Evolutionary conservation across 2,329 filamentous ascomycete species (phyloP).

Genomic region (Tolypocladium amazonense): DNA sequence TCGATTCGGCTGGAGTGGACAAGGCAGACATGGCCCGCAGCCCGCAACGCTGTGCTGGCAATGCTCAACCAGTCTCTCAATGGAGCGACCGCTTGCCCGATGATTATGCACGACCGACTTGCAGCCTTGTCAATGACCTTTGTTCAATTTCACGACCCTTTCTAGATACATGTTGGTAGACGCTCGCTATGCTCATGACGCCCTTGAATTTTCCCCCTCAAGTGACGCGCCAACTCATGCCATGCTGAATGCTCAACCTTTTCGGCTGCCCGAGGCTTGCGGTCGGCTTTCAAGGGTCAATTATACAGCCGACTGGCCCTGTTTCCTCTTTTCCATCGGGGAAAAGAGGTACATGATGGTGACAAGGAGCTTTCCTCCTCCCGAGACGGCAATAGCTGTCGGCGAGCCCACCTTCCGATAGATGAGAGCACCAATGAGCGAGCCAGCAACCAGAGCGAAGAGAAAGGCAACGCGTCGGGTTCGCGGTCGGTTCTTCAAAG

Average conservation of each 20-base stretch:
- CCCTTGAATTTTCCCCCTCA: not conserved
- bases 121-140: not conserved
- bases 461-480: conserved; percentile 41
- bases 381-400: conserved; percentile 13
- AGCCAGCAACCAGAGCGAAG: conserved; percentile 32
- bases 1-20: not conserved
- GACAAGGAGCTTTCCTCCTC: conserved; percentile 13
- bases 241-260: not conserved
- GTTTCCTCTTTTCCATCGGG: conserved; percentile 5
- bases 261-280: not conserved
- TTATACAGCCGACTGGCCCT: conserved; percentile 1
- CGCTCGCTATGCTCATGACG: not conserved
- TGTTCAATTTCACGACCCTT: not conserved
- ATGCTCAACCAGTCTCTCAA: not conserved
- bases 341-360: conserved; percentile 11
- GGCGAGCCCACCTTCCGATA: conserved; percentile 17
- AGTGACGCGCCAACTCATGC: not conserved
- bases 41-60: not conserved
- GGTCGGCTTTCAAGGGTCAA: not conserved
- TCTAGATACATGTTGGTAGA: not conserved
- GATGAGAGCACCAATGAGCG: conserved; percentile 39
- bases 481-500: conserved; percentile 33
- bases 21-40: not conserved
- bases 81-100: not conserved
- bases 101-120: not conserved